Evolutionary conservation across 1,139 yeast genomes (phyloP), one percentile per base, ranked within the genome.

Genomic region (Yamadazyma diospyri): DNA sequence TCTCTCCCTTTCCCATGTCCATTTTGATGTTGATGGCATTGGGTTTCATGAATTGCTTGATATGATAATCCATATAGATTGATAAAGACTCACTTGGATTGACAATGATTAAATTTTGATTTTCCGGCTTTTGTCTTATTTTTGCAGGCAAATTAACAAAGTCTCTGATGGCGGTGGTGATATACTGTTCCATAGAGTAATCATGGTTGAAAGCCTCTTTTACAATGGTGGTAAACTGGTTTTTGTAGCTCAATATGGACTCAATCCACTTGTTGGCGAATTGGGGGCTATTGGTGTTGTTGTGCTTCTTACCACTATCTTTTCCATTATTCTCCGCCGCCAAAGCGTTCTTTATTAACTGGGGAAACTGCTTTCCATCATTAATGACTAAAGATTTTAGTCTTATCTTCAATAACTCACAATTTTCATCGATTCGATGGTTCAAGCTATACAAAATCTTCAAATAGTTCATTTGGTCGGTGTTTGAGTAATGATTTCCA

Each of bases 51-150:
- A 79, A 64, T 50, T 76, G 85, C 54, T 78, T 83, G 50, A 80
- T 76, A 41, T 69, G 66, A 38, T 76, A 80, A 55, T 89, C 97
- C 56, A 89, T 74, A 54, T 72, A 88, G 5, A 83, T 58, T 0
- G 95, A 83, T 27, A 89, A 57, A 40, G 72, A 73, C 49, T 89
- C 97, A 0, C 94, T 74, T 0, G 84, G 75, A 45, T 76, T 77
- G 2, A 59, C 53, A 2, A 61, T 52, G 32, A 74, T 70, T 25
- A 61, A 53, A 10, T 36, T 38, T 3, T 39, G 30, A 35, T 44
- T 34, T 38, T 31, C 36, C 5, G 32, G 29, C 18, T 10, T 19
- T 30, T 30, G 21, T n/a, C 30, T 30, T 4, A 28, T 12, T 23
- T 28, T 50, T 18, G 34, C 46, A 4, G 49, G 22, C 1, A 49